Evolutionary conservation across 202 grass and related monocot genomes (phyloP), one percentile per base, ranked within the genome.

Genomic region (Schoenoplectus triqueter): DNA sequence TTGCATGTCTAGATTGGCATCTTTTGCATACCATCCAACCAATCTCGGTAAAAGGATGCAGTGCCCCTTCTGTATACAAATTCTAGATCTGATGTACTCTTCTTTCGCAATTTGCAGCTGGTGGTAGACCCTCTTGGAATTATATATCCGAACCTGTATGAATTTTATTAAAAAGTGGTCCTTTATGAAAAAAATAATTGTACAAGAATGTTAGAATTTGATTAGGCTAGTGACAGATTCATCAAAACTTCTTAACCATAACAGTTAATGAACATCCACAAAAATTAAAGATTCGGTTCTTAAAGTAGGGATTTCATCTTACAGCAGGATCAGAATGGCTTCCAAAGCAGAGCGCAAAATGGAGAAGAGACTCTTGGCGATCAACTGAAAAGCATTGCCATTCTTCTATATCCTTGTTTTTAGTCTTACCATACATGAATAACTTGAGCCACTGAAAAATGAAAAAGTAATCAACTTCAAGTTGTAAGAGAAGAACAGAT

Each of bases 331-430:
- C 93, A 0, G 96, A 99, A 85, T 92, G 69, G 84, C 74, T 91
- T 42, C 96, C 96, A 75, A 91, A 94, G 49, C 91, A 95, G 59
- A 99, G 87, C 5, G 93, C 91, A 80, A 99, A 99, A 88, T 94
- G 91, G 51, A 99, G 78, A 80, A 96, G 91, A 21, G 93, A 91
- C 78, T 95, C 93, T 4, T 88, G 66, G 6, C 63, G 66, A 62
- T 95, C 87, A 66, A 98, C 50, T 75, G 91, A 85, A 82, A 90
- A 92, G 19, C 82, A 85, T 78, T 90, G 90, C 84, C 88, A 87
- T 44, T 92, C 96, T 51, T 94, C 91, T 84, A 86, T 87, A 54
- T 91, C 88, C 42, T 90, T 94, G 59, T 84, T 78, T 78, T 95
- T 95, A 87, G 82, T 86, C 74, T 75, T 99, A 48, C 87, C 83